Evolutionary conservation across 306 rosid species (phyloP), one percentile per base, ranked within the genome.

Genomic region (Medicago lupulina): DNA sequence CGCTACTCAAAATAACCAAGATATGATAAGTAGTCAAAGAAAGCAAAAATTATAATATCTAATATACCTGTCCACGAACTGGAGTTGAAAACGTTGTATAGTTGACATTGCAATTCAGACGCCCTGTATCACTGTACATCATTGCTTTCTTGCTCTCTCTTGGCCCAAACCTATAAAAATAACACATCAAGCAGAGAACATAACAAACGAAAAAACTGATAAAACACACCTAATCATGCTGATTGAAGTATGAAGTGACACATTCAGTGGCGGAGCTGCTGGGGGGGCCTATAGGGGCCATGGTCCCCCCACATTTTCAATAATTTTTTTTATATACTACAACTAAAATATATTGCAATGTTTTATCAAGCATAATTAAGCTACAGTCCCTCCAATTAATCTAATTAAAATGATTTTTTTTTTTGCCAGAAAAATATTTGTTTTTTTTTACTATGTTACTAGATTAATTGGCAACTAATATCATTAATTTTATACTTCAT

Each of bases 91-190:
- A 90, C 11, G 97, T 85, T 65, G 98, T 87, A 80, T 76, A 90
- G 83, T 92, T 87, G 62, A 95, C 96, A 78, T 87, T 84, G 79
- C 99, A 95, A 86, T 95, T 95, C 67, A 95, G 82, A 23, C 97
- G 92, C 71, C 98, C 99, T 2, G 75, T 79, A 68, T 92, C 99
- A 58, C 97, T 95, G 83, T 90, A 95, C 92, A 85, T 69, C 97
- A 90, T 90, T 15, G 99, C 98, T 78, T 95, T 95, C 89, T 92
- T 95, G 77, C 99, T 95, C 88, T 95, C 99, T 76, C 98, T 90
- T 16, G 99, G 99, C 68, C 99, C 99, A 79, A 95, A 95, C 74
- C 97, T 95, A 78, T 69, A 68, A 19, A 41, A 39, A 55, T 41
- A 82, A n/a, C n/a, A 58, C 34, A 54, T 60, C 58, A 67, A 64